Conservation (phyloP, 2,329 filamentous ascomycete species). For the Pseudocercospora musae region DNA sequence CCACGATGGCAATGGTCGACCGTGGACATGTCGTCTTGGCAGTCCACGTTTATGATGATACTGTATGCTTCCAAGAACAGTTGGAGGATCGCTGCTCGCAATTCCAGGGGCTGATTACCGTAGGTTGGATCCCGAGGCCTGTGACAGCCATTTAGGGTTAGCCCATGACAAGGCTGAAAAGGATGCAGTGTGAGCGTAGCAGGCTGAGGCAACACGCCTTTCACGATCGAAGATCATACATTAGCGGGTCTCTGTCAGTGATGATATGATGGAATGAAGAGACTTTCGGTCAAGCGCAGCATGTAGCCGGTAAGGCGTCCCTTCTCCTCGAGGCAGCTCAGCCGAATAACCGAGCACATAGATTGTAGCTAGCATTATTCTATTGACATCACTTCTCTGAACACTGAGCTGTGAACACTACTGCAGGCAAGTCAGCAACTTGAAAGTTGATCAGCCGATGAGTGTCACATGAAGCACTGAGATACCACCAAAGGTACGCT, state of each 20-base stretch:
- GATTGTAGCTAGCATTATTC: background rate
- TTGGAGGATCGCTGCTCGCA: background rate
- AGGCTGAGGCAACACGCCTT: background rate
- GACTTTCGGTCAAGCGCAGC: background rate
- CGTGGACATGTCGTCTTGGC: no score
- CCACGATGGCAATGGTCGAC: no score
- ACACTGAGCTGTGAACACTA: background rate
- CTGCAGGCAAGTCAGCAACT: background rate
- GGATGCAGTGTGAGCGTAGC: no score
- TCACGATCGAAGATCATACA: no score
- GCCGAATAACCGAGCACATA: background rate
- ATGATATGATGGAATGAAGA: no score
- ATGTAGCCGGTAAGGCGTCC: background rate
- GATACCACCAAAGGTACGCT: background rate
- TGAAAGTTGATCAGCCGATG: background rate
- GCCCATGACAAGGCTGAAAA: background rate
- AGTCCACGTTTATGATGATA: no score
- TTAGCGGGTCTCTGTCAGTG: no score
- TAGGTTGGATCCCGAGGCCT: background rate
- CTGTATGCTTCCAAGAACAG: no score
- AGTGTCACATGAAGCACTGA: background rate
- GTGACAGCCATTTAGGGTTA: background rate
- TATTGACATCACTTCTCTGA: background rate
- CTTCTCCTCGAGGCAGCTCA: background rate
- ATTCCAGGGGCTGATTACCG: background rate